Conservation (phyloP, 768 basidiomycete genomes). For the Chiua virens region DNA sequence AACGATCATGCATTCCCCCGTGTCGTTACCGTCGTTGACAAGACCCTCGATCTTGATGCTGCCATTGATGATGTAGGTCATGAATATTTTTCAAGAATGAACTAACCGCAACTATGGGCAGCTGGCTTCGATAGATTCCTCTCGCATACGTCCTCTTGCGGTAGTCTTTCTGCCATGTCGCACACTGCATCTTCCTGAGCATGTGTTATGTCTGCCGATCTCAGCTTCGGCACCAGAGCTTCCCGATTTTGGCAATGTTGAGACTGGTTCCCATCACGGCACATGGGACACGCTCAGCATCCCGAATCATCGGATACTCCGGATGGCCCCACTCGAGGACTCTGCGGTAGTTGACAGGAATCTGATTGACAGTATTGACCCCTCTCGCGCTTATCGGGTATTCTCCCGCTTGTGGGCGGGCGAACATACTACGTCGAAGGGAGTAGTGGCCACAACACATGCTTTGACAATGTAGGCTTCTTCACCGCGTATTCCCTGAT, state of each 20-base stretch:
- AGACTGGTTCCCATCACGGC: conserved; percentile 29
- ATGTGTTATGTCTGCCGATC: conserved; percentile 61
- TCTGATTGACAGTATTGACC: conserved; percentile 42
- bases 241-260: conserved; percentile 29
- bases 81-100: conserved; percentile 13
- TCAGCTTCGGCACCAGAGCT: conserved; percentile 30
- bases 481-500: conserved; percentile 9
- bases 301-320: conserved; percentile 41
- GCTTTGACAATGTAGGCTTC: conserved; percentile 63
- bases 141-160: conserved; percentile 58
- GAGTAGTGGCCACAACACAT: conserved; percentile 49
- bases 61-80: conserved; percentile 29
- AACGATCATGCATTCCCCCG: conserved; percentile 28
- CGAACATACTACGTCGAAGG: conserved; percentile 35
- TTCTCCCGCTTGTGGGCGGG: conserved; percentile 45
- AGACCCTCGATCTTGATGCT: conserved; percentile 22
- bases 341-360: conserved; percentile 48
- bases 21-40: conserved; percentile 41
- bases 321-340: conserved; percentile 33
- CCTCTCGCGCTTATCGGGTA: conserved; percentile 42
- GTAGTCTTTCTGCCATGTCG: conserved; percentile 63
- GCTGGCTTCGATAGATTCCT: conserved; percentile 39
- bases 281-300: conserved; percentile 46
- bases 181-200: conserved; percentile 36
- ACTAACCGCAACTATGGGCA: conserved; percentile 35